Conservation (phyloP, 1,284 basidiomycete genomes). For the Austroboletus olivaceoglutinosus region DNA sequence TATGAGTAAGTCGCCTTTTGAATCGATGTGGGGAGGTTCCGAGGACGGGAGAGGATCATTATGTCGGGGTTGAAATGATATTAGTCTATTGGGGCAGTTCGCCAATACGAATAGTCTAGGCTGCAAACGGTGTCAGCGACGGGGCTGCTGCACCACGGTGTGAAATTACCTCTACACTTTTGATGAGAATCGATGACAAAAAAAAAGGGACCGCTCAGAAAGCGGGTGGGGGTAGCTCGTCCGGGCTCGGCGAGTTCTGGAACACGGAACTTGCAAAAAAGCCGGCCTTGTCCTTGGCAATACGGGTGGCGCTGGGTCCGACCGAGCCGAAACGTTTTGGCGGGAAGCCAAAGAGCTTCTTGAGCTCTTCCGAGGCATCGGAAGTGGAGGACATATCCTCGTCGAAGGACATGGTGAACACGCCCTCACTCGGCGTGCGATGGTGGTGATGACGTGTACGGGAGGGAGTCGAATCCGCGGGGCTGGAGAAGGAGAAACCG, state of each 20-base stretch:
- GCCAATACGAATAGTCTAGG: slow-evolving; percentile 32
- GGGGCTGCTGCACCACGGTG: rapidly evolving
- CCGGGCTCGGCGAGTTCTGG: slow-evolving; percentile 78
- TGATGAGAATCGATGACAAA: slow-evolving; percentile 30
- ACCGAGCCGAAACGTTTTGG: slow-evolving; percentile 33
- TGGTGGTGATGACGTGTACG: slow-evolving; percentile 43
- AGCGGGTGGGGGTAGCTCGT: slow-evolving; percentile 66
- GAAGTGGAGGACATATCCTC: slow-evolving; percentile 51
- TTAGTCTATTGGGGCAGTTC: slow-evolving; percentile 36
- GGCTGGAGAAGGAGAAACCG: slow-evolving; percentile 40
- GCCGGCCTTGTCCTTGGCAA: slow-evolving; percentile 36
- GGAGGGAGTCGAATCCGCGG: slow-evolving; percentile 32
- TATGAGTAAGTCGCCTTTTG: slow-evolving; percentile 6
- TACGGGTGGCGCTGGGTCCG: slow-evolving; percentile 24
- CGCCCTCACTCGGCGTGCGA: slow-evolving; percentile 61
- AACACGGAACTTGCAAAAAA: slow-evolving; percentile 75
- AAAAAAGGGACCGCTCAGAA: slow-evolving; percentile 42
- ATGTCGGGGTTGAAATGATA: slow-evolving; percentile 30
- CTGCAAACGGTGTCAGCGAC: slow-evolving; percentile 4
- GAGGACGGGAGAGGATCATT: slow-evolving; percentile 17
- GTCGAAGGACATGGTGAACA: slow-evolving; percentile 68
- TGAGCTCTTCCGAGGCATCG: slow-evolving; percentile 42
- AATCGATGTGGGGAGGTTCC: slow-evolving; percentile 11
- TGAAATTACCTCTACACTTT: slow-evolving; percentile 41
- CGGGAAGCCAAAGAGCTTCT: slow-evolving; percentile 36